phyloP scores from a whole-genome alignment of 257 asterid species.

The Phtheirospermum japonicum region DNA sequence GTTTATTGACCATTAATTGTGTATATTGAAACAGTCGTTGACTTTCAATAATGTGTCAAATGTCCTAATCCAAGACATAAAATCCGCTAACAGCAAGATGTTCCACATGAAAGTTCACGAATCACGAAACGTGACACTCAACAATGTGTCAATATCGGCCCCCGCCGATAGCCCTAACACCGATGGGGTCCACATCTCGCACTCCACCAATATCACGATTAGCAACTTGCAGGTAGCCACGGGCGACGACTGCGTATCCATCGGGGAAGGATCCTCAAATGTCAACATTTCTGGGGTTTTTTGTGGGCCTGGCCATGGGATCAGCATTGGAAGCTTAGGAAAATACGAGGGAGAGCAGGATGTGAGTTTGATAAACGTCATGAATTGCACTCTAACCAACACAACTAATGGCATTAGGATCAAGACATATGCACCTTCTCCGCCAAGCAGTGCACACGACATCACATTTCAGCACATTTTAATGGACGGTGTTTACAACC shows the following conservation, averaged over 20 bases:
- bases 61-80: slow-evolving; percentile 4
- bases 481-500: slow-evolving; percentile 23
- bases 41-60: not conserved
- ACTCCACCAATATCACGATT: not conserved
- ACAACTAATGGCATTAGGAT: slow-evolving; percentile 33
- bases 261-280: slow-evolving; percentile 28
- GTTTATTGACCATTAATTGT: too few species aligned
- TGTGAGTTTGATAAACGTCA: slow-evolving; percentile 18
- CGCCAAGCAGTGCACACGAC: not conserved
- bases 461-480: slow-evolving; percentile 20
- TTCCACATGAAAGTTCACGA: slow-evolving; percentile 22
- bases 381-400: slow-evolving; percentile 16
- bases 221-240: slow-evolving; percentile 19
- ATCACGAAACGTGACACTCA: slow-evolving; percentile 11
- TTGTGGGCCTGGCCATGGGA: slow-evolving; percentile 44
- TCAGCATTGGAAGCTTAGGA: slow-evolving; percentile 35
- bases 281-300: slow-evolving; percentile 16
- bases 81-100: slow-evolving; percentile 29
- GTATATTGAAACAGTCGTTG: not conserved
- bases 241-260: slow-evolving; percentile 40
- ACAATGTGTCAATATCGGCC: slow-evolving; percentile 18
- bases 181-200: slow-evolving; percentile 35
- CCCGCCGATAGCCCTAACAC: slow-evolving; percentile 42
- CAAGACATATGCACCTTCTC: slow-evolving; percentile 28
- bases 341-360: slow-evolving; percentile 17